phyloP scores from a whole-genome alignment of 345 rosid genomes.

The Cardamine chenopodiifolia region DNA sequence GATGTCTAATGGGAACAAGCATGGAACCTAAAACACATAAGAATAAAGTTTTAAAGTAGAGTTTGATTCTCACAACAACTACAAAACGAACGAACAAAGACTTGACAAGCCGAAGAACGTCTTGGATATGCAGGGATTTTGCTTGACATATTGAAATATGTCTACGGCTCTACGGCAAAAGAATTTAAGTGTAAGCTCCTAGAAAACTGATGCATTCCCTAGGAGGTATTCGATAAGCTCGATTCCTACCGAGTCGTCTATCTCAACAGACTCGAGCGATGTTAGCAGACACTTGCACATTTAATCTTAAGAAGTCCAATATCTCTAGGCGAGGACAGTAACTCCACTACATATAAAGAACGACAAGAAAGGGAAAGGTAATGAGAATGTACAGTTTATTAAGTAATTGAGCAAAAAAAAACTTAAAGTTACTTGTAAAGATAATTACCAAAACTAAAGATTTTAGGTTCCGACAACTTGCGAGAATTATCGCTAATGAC shows the following conservation, averaged over 20 bases:
- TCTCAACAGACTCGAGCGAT: constrained; percentile 4
- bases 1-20: too few species aligned
- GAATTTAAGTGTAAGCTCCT: neutral
- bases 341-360: too few species aligned
- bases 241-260: neutral
- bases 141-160: neutral
- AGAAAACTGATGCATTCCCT: neutral
- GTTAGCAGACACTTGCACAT: neutral
- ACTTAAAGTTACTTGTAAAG: too few species aligned
- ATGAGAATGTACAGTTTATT: neutral
- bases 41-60: neutral
- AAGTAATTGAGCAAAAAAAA: neutral
- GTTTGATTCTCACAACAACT: neutral
- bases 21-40: too few species aligned
- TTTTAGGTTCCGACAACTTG: neutral
- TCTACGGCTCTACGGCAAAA: too few species aligned
- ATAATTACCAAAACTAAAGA: neutral
- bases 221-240: neutral
- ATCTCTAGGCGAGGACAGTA: too few species aligned
- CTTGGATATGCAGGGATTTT: neutral
- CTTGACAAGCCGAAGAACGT: neutral
- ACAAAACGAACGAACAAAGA: neutral
- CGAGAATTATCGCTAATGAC: neutral
- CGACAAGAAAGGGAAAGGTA: neutral
- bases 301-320: neutral